These are phyloP conservation scores for Coniochaeta hoffmannii DNA, from an alignment of 2,329 filamentous ascomycete species.

Conservation along the genomic window DNA sequence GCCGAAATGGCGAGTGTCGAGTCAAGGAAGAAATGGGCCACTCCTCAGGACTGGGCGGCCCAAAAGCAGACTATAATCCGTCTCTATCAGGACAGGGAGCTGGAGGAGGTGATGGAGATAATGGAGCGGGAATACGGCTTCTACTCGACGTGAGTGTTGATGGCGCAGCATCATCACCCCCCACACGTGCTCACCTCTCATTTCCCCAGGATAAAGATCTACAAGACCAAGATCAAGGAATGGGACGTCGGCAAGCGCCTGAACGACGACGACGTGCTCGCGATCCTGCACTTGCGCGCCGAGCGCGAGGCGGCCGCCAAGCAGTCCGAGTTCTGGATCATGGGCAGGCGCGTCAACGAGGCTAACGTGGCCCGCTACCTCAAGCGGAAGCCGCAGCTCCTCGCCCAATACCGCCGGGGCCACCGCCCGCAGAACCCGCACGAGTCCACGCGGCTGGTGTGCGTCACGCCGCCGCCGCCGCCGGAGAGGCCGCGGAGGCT, in stretches of 20 bases:
- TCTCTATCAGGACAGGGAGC: conserved; percentile 1
- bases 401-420: conserved; percentile 16
- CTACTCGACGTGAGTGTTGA: conserved; percentile 1
- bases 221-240: conserved; percentile 33
- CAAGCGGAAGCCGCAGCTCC: conserved; percentile 27
- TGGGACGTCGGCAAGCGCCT: conserved; percentile 35
- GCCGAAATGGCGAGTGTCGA: background rate
- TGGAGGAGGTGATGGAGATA: conserved; percentile 2
- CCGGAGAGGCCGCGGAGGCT: background rate
- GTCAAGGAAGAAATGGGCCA: conserved; percentile 33
- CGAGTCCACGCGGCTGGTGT: background rate
- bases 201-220: conserved; percentile 27
- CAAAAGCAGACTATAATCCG: background rate
- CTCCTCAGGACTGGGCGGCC: conserved; percentile 16
- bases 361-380: conserved; percentile 32
- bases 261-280: conserved; percentile 31
- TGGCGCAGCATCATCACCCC: background rate
- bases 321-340: conserved; percentile 27
- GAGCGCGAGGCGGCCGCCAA: conserved; percentile 27
- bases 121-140: conserved; percentile 5
- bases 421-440: background rate
- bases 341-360: conserved; percentile 29
- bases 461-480: background rate
- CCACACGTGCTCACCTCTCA: background rate
- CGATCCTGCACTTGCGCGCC: conserved; percentile 28